Evolutionary conservation across 306 rosid species (phyloP), one percentile per base, ranked within the genome.

Genomic region (Prosopis cineraria): DNA sequence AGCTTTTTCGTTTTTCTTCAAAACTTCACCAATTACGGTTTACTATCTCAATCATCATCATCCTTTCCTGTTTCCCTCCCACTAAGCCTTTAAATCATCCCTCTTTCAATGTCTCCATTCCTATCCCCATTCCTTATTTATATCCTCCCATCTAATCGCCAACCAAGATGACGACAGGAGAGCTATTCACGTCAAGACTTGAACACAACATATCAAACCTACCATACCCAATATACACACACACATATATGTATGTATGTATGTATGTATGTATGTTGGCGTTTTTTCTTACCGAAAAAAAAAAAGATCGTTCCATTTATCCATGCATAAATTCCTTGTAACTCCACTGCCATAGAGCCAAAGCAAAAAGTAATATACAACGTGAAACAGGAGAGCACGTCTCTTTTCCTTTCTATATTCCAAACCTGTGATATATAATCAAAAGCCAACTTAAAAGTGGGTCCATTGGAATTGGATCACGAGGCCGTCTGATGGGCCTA

Each of bases 401-500:
- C 14, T 65, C 43, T 9, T 10, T n/a, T 36, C 2, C 48, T 25
- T 20, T 36, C 10, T 65, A 65, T 65, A 13, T 19, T 52, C 11
- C 59, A 20, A 65, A 36, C 10, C 17, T 63, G 43, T 33, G 43
- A 63, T 33, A 19, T 19, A 17, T 7, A 33, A 63, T 33, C 13
- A 33, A 31, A 31, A 30, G 27, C 68, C 17, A 58, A 63, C 68
- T 60, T 40, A 65, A 31, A 63, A 34, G 69, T 34, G 69, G 70
- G 78, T 2, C 48, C 53, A 50, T 14, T 55, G 12, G 20, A 11
- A 20, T 72, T 4, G 24, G 34, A 39, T 77, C 73, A 89, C 11
- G 87, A 80, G 27, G 83, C 71, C 71, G 76, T 70, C 5, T 81
- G 80, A 78, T 84, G 93, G 77, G 88, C 82, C 71, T 80, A 84